Evolutionary conservation across 768 basidiomycete genomes (phyloP), one percentile per base, ranked within the genome.

Genomic region (Trametes meyenii): DNA sequence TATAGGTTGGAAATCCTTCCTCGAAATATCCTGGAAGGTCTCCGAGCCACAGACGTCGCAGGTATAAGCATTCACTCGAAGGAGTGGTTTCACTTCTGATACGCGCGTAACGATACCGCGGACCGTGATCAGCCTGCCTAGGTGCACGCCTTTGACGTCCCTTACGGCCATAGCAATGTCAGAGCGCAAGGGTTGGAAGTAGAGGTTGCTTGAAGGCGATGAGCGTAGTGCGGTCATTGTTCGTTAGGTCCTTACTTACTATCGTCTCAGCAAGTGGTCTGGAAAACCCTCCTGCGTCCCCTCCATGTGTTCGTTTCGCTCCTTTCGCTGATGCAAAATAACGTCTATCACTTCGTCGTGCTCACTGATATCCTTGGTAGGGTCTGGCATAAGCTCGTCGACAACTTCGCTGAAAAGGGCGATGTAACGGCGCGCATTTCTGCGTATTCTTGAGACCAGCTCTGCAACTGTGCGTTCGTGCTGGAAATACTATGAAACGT

Each of bases 1-100:
- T 49, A 98, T 87, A 0, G 97, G 97, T 0, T 87, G 84, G 73
- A 98, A 98, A 12, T 92, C 88, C 73, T 94, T 96, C 71, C 87
- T 86, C 11, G 89, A 88, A 60, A 99, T 95, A 70, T 98, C 95
- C 74, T 98, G 96, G 81, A 99, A 99, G 29, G 95, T 96, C 74
- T 99, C 97, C 44, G 94, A 93, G 46, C 97, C 97, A 73, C 97
- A 99, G 61, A 94, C 88, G 71, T 98, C 97, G 77, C 97, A 98
- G 0, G 94, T 96, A 75, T 98, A 99, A 33, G 96, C 97, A 75
- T 96, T 97, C 70, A 98, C 95, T 71, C 93, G 89, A 14, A 99
- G 84, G 17, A 98, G 86, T 11, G 97, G 97, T 72, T 98, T 98
- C 72, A 99, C 97, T 78, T 98, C 97, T 3, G 96, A 98, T 3